Base-by-base conservation (phyloP, 1,284 basidiomycete species). In the Peniophora sp. region DNA sequence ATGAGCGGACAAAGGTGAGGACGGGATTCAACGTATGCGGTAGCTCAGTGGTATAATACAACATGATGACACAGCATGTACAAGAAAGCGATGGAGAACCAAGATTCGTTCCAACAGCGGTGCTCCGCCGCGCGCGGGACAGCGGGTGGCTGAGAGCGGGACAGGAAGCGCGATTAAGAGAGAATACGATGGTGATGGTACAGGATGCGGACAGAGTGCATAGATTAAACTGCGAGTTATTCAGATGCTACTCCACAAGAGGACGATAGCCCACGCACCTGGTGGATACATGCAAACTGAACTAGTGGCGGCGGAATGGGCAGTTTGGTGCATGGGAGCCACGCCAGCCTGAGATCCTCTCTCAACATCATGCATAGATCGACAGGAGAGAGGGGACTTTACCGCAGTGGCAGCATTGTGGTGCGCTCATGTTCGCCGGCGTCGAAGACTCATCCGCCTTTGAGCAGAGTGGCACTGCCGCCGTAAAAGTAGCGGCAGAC, bases 371-470 rank as follows among this genome's bases (percentile, higher is more conserved):
- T 32, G 12, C 27, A 32, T 5, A 12, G 27, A 12, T 5, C 27
- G 12, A 32, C 5, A 12, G 27, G 27, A 32, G 6, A 32, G 27
- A 32, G 12, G 27, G 27, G 12, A 12, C 6, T 32, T 32, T 32
- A 32, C 27, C 83, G 55, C 85, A 87, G 63, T 85, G 83, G 73
- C 82, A 85, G 70, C 85, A 87, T 63, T 86, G 83, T 54, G 84
- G 83, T 18, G 77, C 69, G 68, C 74, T 76, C 54, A 61, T 60
- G 63, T 62, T 57, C 54, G 43, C 9, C 12, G 43, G 23, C 27
- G 27, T 12, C 27, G 27, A 32, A 12, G 27, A 5, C 27, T 32
- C 27, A 32, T 32, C 12, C 12, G 27, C 27, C 27, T 32, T 32
- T 32, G 27, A 32, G 27, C 27, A 32, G 27, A 32, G 6, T 32